Evolutionary conservation across 768 basidiomycete species (phyloP).

Genomic region (Lenzites betulinus): DNA sequence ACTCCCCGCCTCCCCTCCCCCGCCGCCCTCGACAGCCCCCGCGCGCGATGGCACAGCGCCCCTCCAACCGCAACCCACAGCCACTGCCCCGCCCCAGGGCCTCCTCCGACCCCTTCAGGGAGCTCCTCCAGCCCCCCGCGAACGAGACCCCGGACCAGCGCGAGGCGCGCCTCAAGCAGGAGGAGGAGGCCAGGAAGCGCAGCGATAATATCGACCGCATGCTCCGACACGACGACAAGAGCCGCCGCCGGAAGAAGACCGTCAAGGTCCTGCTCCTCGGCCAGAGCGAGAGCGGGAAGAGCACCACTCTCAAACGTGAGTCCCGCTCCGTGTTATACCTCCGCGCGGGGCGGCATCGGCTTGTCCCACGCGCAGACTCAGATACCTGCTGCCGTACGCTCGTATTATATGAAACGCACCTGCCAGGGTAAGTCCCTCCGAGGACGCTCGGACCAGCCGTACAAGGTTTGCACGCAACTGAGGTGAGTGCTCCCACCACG

Average conservation of each 20-base stretch:
- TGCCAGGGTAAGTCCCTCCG: slow-evolving; percentile 5
- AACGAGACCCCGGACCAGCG: slow-evolving; percentile 72
- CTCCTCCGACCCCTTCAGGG: slow-evolving; percentile 66
- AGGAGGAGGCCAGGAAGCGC: slow-evolving; percentile 70
- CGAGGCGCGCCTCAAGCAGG: slow-evolving; percentile 62
- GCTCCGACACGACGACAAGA: slow-evolving; percentile 67
- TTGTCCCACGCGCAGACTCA: neutral
- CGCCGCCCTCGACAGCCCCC: neutral
- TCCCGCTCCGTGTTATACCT: slow-evolving; percentile 26
- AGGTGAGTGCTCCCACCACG: slow-evolving; percentile 9
- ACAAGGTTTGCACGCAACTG: slow-evolving; percentile 19
- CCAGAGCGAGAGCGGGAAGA: slow-evolving; percentile 90
- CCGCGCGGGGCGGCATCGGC: slow-evolving; percentile 7
- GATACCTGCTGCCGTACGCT: neutral
- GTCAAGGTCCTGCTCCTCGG: slow-evolving; percentile 81
- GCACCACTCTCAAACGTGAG: slow-evolving; percentile 87
- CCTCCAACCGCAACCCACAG: neutral
- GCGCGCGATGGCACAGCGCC: slow-evolving; percentile 10
- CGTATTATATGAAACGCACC: neutral
- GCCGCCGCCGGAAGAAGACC: slow-evolving; percentile 59
- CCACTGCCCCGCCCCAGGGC: slow-evolving; percentile 34
- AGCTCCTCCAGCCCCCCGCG: slow-evolving; percentile 65
- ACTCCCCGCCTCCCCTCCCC: neutral
- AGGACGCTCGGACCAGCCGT: slow-evolving; percentile 12
- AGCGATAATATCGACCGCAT: slow-evolving; percentile 81